Conservation (phyloP, 2,329 filamentous ascomycete species). For the Aspergillus calidoustus region DNA sequence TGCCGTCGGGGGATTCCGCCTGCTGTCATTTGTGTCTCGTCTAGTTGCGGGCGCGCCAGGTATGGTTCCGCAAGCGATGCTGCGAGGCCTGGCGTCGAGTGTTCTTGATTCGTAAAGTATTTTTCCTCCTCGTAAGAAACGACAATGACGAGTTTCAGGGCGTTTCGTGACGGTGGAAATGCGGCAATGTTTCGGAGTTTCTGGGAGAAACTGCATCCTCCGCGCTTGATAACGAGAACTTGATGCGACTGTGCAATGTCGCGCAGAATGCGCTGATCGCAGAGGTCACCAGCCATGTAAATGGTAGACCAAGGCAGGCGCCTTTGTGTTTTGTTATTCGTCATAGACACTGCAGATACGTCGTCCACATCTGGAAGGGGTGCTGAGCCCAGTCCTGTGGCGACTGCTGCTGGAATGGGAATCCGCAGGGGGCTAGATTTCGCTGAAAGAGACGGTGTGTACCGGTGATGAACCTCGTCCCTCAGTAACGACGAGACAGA, state of each 20-base stretch:
- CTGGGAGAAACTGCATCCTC: slow-evolving; percentile 79
- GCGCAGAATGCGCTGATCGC: slow-evolving; percentile 57
- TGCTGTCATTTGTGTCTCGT: slow-evolving; percentile 72
- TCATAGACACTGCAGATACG: slow-evolving; percentile 42
- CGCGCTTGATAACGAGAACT: slow-evolving; percentile 79
- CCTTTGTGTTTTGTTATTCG: slow-evolving; percentile 46
- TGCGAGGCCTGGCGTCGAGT: slow-evolving; percentile 23
- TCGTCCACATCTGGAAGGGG: slow-evolving; percentile 70
- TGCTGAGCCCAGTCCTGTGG: slow-evolving; percentile 62
- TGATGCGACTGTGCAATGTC: slow-evolving; percentile 64
- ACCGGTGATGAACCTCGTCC: slow-evolving; percentile 42
- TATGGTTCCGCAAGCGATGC: slow-evolving; percentile 42
- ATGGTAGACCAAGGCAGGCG: slow-evolving; percentile 71
- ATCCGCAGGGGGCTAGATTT: slow-evolving; percentile 42
- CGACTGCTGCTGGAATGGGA: slow-evolving; percentile 53
- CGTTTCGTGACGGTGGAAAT: slow-evolving; percentile 63
- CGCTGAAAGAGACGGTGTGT: slow-evolving; percentile 34
- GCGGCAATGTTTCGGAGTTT: slow-evolving; percentile 87
- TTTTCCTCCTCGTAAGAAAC: slow-evolving; percentile 64
- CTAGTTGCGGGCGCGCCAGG: slow-evolving; percentile 71
- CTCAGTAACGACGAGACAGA: slow-evolving; percentile 58
- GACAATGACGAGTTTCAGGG: slow-evolving; percentile 80
- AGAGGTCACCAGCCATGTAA: slow-evolving; percentile 74
- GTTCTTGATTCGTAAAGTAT: slow-evolving; percentile 16
- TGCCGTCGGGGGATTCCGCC: slow-evolving; percentile 70